Conservation (phyloP, 73 alveolate species). For the Tetrahymena thermophila region DNA sequence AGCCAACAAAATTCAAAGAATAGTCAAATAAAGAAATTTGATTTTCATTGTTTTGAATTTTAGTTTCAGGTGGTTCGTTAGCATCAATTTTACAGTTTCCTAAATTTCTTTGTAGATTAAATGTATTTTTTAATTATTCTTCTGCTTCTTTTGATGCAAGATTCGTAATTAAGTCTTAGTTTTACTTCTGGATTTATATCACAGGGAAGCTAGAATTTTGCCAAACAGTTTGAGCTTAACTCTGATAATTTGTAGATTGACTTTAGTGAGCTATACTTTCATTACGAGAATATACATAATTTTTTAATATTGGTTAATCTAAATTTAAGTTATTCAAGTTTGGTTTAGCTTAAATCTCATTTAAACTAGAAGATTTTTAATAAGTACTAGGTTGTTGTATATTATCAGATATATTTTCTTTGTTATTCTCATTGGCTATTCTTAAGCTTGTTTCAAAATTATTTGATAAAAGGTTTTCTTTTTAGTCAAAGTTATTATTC, state of each 20-base stretch:
- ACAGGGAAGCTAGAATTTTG: not conserved
- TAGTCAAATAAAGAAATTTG: not conserved
- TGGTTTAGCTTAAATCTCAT: not conserved
- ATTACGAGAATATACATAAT: not conserved
- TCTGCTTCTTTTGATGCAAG: not conserved
- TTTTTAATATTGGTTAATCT: not conserved
- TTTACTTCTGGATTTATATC: not conserved
- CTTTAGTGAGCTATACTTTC: not conserved
- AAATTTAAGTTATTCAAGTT: not conserved
- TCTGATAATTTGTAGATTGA: not conserved
- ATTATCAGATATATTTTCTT: not conserved
- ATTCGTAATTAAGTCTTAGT: not conserved
- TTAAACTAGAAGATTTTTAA: not conserved
- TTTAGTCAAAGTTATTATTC: no score
- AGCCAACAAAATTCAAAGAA: not conserved
- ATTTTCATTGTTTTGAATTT: not conserved
- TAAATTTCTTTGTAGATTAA: no score
- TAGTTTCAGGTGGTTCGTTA: no score
- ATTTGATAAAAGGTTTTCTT: not conserved
- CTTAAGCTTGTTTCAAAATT: not conserved
- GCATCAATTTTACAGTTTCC: not conserved
- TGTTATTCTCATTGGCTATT: not conserved
- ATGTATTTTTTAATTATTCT: not conserved
- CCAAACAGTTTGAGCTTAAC: not conserved
- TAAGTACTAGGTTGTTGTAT: not conserved